Percentiles rank a stretch among this genome's conserved stretches.
Evolutionary conservation across 2,329 filamentous ascomycete species (phyloP).

Genomic region (Diaporthe sp.): DNA sequence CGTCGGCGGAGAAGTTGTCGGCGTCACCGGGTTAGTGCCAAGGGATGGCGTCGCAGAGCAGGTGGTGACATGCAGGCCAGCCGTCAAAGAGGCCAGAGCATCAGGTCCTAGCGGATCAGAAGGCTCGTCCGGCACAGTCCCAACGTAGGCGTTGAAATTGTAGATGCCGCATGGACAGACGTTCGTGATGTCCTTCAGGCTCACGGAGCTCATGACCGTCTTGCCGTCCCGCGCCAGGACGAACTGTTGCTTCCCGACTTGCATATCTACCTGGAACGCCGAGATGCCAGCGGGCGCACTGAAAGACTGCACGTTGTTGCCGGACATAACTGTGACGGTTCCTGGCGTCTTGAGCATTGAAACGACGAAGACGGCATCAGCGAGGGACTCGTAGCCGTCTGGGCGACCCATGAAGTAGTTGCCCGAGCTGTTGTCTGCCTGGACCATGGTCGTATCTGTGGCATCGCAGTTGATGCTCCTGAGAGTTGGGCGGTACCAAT

Average conservation of each 20-base stretch:
- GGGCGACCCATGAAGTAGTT: slow-evolving; percentile 67
- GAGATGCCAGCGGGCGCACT: slow-evolving; percentile 60
- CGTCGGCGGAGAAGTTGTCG: slow-evolving; percentile 42
- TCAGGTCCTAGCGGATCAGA: slow-evolving; percentile 52
- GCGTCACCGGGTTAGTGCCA: slow-evolving; percentile 30
- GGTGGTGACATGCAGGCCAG: slow-evolving; percentile 47
- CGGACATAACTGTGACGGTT: slow-evolving; percentile 59
- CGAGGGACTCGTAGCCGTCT: slow-evolving; percentile 61
- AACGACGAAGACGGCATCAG: slow-evolving; percentile 66
- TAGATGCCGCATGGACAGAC: slow-evolving; percentile 65
- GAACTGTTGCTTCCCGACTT: slow-evolving; percentile 60
- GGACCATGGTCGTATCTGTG: slow-evolving; percentile 63
- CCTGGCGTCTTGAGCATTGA: slow-evolving; percentile 60
- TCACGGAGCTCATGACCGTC: slow-evolving; percentile 59
- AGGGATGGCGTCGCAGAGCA: slow-evolving; percentile 42
- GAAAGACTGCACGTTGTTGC: slow-evolving; percentile 55
- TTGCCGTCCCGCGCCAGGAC: slow-evolving; percentile 55
- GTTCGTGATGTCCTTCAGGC: slow-evolving; percentile 62
- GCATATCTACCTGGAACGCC: slow-evolving; percentile 60
- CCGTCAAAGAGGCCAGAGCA: slow-evolving; percentile 47
- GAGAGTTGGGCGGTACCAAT: slow-evolving; percentile 68
- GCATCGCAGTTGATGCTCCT: slow-evolving; percentile 61
- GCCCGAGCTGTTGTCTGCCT: slow-evolving; percentile 58
- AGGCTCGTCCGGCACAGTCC: slow-evolving; percentile 56
- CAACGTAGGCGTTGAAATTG: slow-evolving; percentile 70